These are phyloP conservation scores for Helicostylum pulchrum DNA, from an alignment of 192 early-diverging fungal genomes.

Conservation along the genomic window DNA sequence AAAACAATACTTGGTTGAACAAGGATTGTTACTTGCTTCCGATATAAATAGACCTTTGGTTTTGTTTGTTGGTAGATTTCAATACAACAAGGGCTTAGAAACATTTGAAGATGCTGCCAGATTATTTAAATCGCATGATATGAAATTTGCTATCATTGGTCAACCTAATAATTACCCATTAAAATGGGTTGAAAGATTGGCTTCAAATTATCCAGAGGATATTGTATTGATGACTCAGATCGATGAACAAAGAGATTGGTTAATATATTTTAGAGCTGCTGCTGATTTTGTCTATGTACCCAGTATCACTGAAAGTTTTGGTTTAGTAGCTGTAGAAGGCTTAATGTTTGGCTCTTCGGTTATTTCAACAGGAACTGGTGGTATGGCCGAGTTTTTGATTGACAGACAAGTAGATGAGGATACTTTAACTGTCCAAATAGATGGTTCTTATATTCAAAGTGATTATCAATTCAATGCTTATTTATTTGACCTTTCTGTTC, in stretches of 20 bases:
- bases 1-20: constrained; percentile 42
- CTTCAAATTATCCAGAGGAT: constrained; percentile 35
- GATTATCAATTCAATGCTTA: constrained; percentile 38
- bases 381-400: constrained; percentile 49
- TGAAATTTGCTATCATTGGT: constrained; percentile 52
- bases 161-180: constrained; percentile 52
- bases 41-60: constrained; percentile 43
- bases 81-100: constrained; percentile 56
- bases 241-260: constrained; percentile 45
- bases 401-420: constrained; percentile 31
- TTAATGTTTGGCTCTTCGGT: constrained; percentile 52
- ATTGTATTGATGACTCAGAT: constrained; percentile 38
- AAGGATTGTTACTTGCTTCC: constrained; percentile 30
- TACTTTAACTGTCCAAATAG: not conserved
- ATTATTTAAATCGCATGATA: constrained; percentile 36
- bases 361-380: constrained; percentile 51
- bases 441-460: not conserved
- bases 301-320: constrained; percentile 53
- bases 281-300: constrained; percentile 55
- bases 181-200: constrained; percentile 33
- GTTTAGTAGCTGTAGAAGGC: constrained; percentile 54
- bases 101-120: constrained; percentile 38
- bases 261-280: constrained; percentile 45
- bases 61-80: constrained; percentile 53
- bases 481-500: constrained; percentile 17